phyloP scores from a whole-genome alignment of 2,329 filamentous ascomycete genomes.

The Arachnomyces sp. region DNA sequence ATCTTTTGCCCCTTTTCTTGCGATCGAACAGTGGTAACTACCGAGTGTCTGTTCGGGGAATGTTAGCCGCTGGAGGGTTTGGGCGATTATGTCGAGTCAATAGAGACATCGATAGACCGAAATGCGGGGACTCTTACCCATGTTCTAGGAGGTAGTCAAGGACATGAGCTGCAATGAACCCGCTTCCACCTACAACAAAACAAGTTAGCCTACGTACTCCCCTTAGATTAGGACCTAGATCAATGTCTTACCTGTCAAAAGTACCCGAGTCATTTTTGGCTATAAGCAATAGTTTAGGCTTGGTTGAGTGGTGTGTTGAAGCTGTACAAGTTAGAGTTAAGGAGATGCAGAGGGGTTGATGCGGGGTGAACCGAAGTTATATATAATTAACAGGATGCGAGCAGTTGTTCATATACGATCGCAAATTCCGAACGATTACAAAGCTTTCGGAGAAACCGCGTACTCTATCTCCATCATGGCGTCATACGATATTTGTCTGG shows the following conservation, averaged over 20 bases:
- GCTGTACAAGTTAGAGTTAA: too few species aligned
- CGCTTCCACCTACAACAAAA: slow-evolving; percentile 45
- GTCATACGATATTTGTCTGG: too few species aligned
- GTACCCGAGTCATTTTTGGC: slow-evolving; percentile 18
- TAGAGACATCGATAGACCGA: not conserved
- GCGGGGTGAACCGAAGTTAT: too few species aligned
- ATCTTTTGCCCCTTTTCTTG: slow-evolving; percentile 57
- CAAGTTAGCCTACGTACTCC: not conserved
- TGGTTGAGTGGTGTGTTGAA: too few species aligned
- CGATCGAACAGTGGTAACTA: slow-evolving; percentile 57
- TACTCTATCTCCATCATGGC: too few species aligned
- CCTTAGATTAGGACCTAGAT: slow-evolving; percentile 1
- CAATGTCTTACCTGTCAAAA: slow-evolving; percentile 17
- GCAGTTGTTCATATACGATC: too few species aligned
- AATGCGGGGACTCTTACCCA: slow-evolving; percentile 28
- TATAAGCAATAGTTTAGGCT: not conserved
- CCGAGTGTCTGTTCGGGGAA: slow-evolving; percentile 42
- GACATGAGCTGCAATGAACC: slow-evolving; percentile 61
- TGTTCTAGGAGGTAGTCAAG: slow-evolving; percentile 51
- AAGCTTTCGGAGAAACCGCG: too few species aligned
- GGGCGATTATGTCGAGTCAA: not conserved
- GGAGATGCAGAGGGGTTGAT: too few species aligned
- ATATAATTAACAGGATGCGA: too few species aligned
- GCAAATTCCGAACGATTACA: too few species aligned
- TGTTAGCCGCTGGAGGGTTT: not conserved